Conservation (phyloP, 73 alveolate species). For the Paramecium caudatum region DNA sequence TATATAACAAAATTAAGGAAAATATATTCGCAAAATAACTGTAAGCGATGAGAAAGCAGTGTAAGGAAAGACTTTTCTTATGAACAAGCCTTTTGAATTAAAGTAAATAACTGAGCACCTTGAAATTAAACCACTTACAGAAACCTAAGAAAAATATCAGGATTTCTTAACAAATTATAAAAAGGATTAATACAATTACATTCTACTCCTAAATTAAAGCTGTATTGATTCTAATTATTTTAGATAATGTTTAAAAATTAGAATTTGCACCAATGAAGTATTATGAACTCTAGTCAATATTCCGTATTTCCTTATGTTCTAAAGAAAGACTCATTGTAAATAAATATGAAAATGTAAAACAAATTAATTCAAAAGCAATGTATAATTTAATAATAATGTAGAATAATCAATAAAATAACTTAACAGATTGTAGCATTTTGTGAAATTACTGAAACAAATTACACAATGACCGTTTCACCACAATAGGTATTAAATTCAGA, state of each 20-base stretch:
- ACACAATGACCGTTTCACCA: neutral
- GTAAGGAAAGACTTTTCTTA: neutral
- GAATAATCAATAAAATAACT: neutral
- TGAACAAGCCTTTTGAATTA: neutral
- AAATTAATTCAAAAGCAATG: too few species aligned
- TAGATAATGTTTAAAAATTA: neutral
- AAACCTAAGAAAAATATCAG: neutral
- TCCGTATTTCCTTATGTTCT: too few species aligned
- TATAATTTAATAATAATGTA: neutral
- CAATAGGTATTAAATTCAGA: neutral
- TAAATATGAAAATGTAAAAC: too few species aligned
- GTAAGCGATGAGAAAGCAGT: neutral
- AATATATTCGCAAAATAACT: neutral
- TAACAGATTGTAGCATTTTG: neutral
- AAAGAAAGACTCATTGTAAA: too few species aligned
- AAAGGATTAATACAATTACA: too few species aligned
- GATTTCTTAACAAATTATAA: neutral
- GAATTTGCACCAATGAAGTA: neutral
- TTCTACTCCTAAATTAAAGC: too few species aligned
- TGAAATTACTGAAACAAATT: neutral
- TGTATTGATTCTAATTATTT: too few species aligned
- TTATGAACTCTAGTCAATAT: too few species aligned
- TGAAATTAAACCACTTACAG: neutral
- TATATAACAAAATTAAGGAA: neutral
- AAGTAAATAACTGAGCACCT: neutral